Conservation (phyloP, 495 filamentous ascomycete species). For the Hypomontagnella monticulosa region DNA sequence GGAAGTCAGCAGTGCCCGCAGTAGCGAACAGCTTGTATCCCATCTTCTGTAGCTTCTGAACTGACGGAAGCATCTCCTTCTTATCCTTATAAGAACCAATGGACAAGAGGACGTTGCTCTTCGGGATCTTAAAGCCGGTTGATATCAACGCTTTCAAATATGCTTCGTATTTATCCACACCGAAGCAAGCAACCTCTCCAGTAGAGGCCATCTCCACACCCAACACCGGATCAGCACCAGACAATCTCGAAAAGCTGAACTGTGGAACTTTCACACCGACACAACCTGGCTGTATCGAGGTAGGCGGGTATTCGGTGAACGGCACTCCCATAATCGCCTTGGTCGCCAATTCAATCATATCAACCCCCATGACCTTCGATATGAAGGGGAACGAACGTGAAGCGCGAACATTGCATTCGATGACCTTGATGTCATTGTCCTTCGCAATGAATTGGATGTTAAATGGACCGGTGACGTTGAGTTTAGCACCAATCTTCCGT, state of each 20-base stretch:
- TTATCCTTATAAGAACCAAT: constrained; percentile 99
- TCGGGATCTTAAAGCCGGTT: constrained; percentile 96
- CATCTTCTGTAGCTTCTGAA: constrained; percentile 84
- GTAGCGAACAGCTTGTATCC: constrained; percentile 97
- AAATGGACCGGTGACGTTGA: constrained; percentile 96
- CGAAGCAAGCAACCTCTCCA: constrained; percentile 97
- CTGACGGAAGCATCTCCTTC: constrained; percentile 93
- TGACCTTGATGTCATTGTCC: constrained; percentile 99
- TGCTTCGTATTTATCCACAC: constrained; percentile 93
- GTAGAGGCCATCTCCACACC: constrained; percentile 99
- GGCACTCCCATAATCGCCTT: constrained; percentile 93
- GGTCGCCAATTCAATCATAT: constrained; percentile 98
- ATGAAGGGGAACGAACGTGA: constrained; percentile 98
- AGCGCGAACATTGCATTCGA: constrained; percentile 97
- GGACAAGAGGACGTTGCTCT: constrained; percentile 92
- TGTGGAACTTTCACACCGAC: constrained; percentile 98
- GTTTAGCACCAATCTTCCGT: constrained; percentile 90
- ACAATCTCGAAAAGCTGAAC: constrained; percentile 97
- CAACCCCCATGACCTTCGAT: constrained; percentile 98
- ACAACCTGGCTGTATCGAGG: constrained; percentile 78
- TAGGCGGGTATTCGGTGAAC: constrained; percentile 81
- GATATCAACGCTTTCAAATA: constrained; percentile 96
- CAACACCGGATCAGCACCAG: constrained; percentile 93
- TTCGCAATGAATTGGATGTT: constrained; percentile 99
- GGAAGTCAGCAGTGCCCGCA: constrained; percentile 93